Conservation (phyloP, 2,329 filamentous ascomycete genomes). For the Elsinoe australis region DNA sequence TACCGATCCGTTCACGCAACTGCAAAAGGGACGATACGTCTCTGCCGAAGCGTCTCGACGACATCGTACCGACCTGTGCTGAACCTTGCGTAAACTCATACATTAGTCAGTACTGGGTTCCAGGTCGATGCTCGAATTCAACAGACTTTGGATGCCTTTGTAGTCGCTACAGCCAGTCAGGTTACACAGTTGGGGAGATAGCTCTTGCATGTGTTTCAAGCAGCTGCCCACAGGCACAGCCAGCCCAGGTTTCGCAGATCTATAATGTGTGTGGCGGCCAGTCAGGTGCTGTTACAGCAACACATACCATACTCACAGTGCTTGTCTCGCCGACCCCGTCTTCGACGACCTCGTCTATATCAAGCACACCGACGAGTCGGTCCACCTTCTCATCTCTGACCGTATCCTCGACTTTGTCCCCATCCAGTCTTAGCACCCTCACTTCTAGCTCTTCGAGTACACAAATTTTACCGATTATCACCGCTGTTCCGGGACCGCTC, state of each 20-base stretch:
- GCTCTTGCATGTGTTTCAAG: slow-evolving; percentile 21
- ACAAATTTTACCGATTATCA: slow-evolving; percentile 5
- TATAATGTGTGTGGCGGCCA: slow-evolving; percentile 27
- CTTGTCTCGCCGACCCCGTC: slow-evolving; percentile 18
- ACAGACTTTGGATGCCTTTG: slow-evolving; percentile 27
- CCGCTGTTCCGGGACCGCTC: neutral
- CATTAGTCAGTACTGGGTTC: slow-evolving; percentile 22
- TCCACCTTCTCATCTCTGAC: neutral
- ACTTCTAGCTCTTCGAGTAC: neutral
- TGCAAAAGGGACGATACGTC: slow-evolving; percentile 1
- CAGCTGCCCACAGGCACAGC: slow-evolving; percentile 19
- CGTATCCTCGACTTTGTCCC: neutral
- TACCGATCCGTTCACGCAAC: neutral
- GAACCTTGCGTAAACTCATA: slow-evolving; percentile 25
- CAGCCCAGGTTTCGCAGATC: slow-evolving; percentile 17
- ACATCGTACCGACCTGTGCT: slow-evolving; percentile 27
- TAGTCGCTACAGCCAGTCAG: slow-evolving; percentile 26
- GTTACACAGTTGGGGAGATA: slow-evolving; percentile 30
- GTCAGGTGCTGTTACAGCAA: slow-evolving; percentile 23
- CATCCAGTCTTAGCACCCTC: neutral
- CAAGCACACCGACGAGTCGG: neutral
- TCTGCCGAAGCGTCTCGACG: slow-evolving; percentile 19
- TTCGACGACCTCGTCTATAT: neutral
- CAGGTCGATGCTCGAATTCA: slow-evolving; percentile 18
- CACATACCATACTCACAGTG: slow-evolving; percentile 25